These are phyloP conservation scores for Metschnikowia peoriensis DNA, from an alignment of 805 yeast genomes.

Conservation along the genomic window DNA sequence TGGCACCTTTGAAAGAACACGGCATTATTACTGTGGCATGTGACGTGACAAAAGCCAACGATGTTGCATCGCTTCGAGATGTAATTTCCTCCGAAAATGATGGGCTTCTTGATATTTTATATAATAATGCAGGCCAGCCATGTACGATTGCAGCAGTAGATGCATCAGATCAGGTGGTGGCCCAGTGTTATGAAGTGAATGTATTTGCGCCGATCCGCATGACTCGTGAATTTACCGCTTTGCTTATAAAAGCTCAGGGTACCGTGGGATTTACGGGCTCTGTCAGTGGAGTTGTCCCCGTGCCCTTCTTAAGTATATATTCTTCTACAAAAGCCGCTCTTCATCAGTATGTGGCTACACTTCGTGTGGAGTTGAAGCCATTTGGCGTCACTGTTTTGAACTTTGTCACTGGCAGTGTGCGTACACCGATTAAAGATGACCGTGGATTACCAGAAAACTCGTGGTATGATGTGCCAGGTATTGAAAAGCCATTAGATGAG, in stretches of 20 bases:
- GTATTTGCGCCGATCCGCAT: constrained; percentile 68
- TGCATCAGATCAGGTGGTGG: constrained; percentile 51
- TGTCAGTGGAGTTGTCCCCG: constrained; percentile 58
- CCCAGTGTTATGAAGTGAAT: constrained; percentile 58
- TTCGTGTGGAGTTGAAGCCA: constrained; percentile 66
- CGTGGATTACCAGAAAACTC: constrained; percentile 56
- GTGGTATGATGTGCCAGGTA: constrained; percentile 49
- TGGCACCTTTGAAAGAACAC: constrained; percentile 47
- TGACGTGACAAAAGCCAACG: constrained; percentile 55
- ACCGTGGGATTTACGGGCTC: constrained; percentile 75
- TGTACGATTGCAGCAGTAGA: constrained; percentile 71
- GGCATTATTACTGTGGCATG: constrained; percentile 47
- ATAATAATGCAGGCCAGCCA: constrained; percentile 75
- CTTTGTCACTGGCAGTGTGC: constrained; percentile 72
- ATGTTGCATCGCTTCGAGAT: constrained; percentile 45
- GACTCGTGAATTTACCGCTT: constrained; percentile 53
- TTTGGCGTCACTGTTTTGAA: constrained; percentile 69
- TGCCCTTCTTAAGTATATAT: constrained; percentile 69
- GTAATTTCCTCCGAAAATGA: constrained; percentile 42
- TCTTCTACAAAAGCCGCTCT: constrained; percentile 73
- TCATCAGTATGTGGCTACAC: constrained; percentile 61
- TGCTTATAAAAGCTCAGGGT: constrained; percentile 63
- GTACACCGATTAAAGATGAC: constrained; percentile 64
- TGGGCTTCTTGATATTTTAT: constrained; percentile 55
- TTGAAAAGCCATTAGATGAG: constrained; percentile 43